These are phyloP conservation scores for Aspergillus hortae DNA, from an alignment of 2,329 filamentous ascomycete species.

Conservation along the genomic window DNA sequence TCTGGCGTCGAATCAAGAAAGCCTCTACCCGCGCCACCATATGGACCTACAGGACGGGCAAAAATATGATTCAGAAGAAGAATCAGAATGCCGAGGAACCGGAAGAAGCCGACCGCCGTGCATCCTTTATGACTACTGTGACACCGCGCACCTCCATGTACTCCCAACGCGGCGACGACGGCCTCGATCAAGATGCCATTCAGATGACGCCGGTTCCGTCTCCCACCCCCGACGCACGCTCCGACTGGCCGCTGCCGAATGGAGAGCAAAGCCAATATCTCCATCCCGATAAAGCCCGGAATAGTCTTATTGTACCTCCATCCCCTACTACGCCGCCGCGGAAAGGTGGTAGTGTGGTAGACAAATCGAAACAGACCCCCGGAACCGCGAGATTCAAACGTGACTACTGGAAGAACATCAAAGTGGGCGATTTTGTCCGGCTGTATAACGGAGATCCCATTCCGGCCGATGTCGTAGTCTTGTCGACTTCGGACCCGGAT, in stretches of 20 bases:
- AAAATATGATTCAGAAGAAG: slow-evolving; percentile 48
- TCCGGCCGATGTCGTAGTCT: slow-evolving; percentile 85
- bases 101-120: slow-evolving; percentile 53
- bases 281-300: slow-evolving; percentile 29
- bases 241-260: slow-evolving; percentile 37
- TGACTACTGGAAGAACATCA: slow-evolving; percentile 91
- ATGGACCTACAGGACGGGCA: slow-evolving; percentile 53
- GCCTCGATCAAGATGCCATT: slow-evolving; percentile 62
- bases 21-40: slow-evolving; percentile 64
- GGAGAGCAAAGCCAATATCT: slow-evolving; percentile 28
- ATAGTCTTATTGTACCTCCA: slow-evolving; percentile 21
- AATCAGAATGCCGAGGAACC: slow-evolving; percentile 5
- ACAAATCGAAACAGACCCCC: slow-evolving; percentile 61
- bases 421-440: slow-evolving; percentile 93
- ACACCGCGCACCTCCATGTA: slow-evolving; percentile 55
- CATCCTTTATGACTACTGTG: slow-evolving; percentile 63
- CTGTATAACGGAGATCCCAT: slow-evolving; percentile 96
- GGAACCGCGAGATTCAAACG: slow-evolving; percentile 83
- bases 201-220: slow-evolving; percentile 96
- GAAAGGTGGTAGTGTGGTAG: slow-evolving; percentile 67
- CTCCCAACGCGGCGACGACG: slow-evolving; percentile 46
- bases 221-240: slow-evolving; percentile 58
- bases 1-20: slow-evolving; percentile 91
- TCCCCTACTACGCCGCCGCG: slow-evolving; percentile 26
- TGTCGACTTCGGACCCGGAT: slow-evolving; percentile 90